Base-by-base conservation (phyloP, 2,329 filamentous ascomycete species). In the Neofusicoccum ribis region DNA sequence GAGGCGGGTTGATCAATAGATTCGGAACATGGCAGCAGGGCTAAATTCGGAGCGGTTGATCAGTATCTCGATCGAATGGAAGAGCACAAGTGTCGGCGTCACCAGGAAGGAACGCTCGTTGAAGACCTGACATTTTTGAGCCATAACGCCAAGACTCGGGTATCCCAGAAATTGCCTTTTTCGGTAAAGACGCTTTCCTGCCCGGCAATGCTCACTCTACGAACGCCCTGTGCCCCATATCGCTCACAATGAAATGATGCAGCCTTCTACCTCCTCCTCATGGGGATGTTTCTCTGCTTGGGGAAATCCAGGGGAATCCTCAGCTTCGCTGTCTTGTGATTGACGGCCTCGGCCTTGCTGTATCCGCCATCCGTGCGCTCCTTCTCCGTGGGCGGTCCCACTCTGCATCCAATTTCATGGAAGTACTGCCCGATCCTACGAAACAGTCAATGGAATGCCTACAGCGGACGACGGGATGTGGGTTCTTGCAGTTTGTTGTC, bases 251-350 rank as follows among this genome's bases (percentile, higher is more conserved):
- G 7, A 31, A 31, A 31, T 31, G 5, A 31, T 7, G 27, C 27
- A 7, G 46, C 6, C 8, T 4, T 20, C 51, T 31, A 62, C 39
- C 59, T 51, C 64, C 72, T 72, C 52, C 73, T 72, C 65, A 70
- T 68, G 27, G 72, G 67, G 73, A 78, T 67, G 74, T 76, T 69
- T 73, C 79, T 72, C 72, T 80, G 74, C 80, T 90, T 93, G 1
- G 94, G 95, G 75, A 97, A 97, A 66, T 89, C 85, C 52, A 97
- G 80, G 3, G 95, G 95, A 68, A 97, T 77, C 70, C 85, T 86
- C 71, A 98, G 80, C 70, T 88, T 88, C 12, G 91, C 93, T 58
- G 93, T 80, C 66, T 79, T 84, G 67, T 88, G 87, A 64, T 86
- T 86, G 20, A 78, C 76, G 3, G 84, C 85, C 72, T 87, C 84